A percentile compares a stretch with the other conserved stretches of the same genome.
phyloP scores from a whole-genome alignment of 1,284 basidiomycete species.

The Neonothopanus nambi region DNA sequence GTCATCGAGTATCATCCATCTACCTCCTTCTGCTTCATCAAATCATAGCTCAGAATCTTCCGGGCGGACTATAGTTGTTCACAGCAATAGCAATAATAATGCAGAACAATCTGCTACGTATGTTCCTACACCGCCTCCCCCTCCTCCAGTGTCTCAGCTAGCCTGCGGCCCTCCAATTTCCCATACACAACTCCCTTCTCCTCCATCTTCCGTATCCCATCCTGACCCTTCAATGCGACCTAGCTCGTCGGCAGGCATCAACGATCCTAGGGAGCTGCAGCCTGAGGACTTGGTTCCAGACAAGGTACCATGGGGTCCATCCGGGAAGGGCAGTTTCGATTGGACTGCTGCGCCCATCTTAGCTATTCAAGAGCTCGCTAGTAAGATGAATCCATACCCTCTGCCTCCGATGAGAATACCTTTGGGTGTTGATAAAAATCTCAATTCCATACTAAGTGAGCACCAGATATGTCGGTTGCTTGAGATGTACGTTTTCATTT shows the following conservation, averaged over 20 bases:
- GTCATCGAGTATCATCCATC: conserved; percentile 17
- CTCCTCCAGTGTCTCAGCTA: neutral
- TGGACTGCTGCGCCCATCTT: conserved; percentile 24
- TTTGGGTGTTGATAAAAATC: conserved; percentile 6
- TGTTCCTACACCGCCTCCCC: neutral
- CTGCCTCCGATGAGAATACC: conserved; percentile 12
- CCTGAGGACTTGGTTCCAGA: conserved; percentile 10
- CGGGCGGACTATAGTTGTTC: neutral
- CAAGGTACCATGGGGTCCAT: conserved; percentile 6
- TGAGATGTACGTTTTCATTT: conserved; percentile 20
- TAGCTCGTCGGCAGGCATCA: neutral
- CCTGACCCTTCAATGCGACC: neutral
- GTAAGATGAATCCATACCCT: conserved; percentile 1
- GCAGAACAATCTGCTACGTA: neutral
- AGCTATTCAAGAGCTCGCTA: conserved; percentile 21
- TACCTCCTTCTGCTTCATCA: conserved; percentile 2
- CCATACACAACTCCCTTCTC: conserved; percentile 4
- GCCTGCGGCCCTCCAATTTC: too few relatives aligned
- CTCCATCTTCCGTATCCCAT: neutral
- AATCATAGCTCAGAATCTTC: neutral
- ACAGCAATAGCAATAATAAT: neutral
- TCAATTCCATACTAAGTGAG: conserved; percentile 9
- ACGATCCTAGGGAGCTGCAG: neutral
- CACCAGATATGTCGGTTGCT: conserved; percentile 19
- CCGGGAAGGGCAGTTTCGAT: conserved; percentile 14